Base-by-base conservation (phyloP, 2,329 filamentous ascomycete species). In the Fusarium tuaranense region DNA sequence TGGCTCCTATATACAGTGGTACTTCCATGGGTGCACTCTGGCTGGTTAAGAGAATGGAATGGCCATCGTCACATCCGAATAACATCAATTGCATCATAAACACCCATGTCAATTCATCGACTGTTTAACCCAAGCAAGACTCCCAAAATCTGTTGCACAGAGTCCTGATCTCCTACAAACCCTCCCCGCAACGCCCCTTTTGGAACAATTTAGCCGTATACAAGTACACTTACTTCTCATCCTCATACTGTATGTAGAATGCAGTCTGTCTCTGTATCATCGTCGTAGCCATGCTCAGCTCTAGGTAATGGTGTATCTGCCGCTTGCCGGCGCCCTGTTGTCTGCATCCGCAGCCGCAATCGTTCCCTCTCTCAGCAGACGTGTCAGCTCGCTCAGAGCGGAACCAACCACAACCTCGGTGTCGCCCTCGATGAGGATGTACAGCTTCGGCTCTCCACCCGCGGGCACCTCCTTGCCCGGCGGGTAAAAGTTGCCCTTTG, bases 341-440 rank as follows among this genome's bases (percentile, higher is more conserved):
- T 97, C 93, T n/a, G 93, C 93, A 78, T 98, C 95, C 30, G 93
- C 94, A 13, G 95, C 95, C 16, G 95, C 95, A 79, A 97, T 91
- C 0, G 95, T 98, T 14, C 94, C 97, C 83, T 98, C 97, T 81
- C 93, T 95, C 77, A 99, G 85, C 79, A 98, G 86, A 57, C 95
- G 90, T 81, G 95, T 96, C 75, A 99, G 88, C 84, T 98, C 95
- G 76, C 92, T 91, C 90, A 99, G 94, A 3, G 97, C 97, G 79
- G 94, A 93, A 62, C 94, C 94, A 32, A 99, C 97, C 36, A 95
- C 92, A 63, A 98, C 87, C 83, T 99, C 97, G 0, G 97, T 98
- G 80, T 99, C 97, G 48, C 97, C 97, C 82, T 99, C 97, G 67
- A 99, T 97, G 70, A 99, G 89, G 79, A 99, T 98, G 82, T 98